Base-by-base conservation (phyloP, 805 yeast genomes). In the Schwanniomyces polymorphus region DNA sequence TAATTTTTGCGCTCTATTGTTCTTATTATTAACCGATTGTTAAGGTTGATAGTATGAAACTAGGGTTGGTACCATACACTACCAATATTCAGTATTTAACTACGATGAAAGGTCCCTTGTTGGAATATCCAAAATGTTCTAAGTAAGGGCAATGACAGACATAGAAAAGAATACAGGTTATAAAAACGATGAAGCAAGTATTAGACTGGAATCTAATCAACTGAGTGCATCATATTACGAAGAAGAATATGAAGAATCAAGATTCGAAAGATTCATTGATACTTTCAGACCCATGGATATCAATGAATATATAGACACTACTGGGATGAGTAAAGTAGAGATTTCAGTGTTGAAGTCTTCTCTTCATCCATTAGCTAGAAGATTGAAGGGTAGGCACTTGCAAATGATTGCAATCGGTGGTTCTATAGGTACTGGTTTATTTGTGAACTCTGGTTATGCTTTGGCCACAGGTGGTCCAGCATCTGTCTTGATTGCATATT, bases 371-470 rank as follows among this genome's bases (percentile, higher is more conserved):
- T 65, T 72, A 69, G 68, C 67, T 38, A 63, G 80, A 53, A 71
- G 75, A 29, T 65, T 79, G 48, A 70, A 71, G 50, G 55, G 59
- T 46, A 68, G 83, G 59, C 82, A 79, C 47, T 68, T 79, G 46
- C 86, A 81, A 62, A 79, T 84, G 84, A 80, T 84, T 50, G 85
- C 89, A 33, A 75, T 85, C 45, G 90, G 88, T 51, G 88, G 88
- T 44, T 74, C 77, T 55, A 66, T 74, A 34, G 78, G 79, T 33
- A 65, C 76, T 29, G 82, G 82, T 41, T 67, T 70, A 18, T 44
- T 44, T 23, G 35, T 44, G n/a, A 41, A 37, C 27, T 78, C 87
- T 2, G 88, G 51, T 23, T 38, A 46, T 17, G 70, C 73, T 1
- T 60, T 72, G 52, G 50, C 57, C 12, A 63, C 63, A 16, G 77